Evolutionary conservation across 257 asterid genomes (phyloP).

Genomic region (Gentiana macrophylla): DNA sequence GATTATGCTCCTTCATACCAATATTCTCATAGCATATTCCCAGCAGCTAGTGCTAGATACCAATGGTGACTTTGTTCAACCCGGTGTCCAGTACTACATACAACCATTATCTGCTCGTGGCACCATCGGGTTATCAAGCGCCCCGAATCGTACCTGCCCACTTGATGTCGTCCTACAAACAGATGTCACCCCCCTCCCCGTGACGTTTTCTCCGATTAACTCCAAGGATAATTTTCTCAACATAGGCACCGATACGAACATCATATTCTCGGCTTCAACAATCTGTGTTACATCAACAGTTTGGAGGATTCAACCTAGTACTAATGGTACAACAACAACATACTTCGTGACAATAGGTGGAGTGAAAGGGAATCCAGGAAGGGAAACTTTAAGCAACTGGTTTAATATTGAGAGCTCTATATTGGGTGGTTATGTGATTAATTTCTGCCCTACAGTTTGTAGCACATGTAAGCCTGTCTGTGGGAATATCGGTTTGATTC

Average conservation of each 20-base stretch:
- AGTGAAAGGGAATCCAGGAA: conserved; percentile 8
- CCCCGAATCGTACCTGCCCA: conserved; percentile 2
- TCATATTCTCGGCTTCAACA: not conserved
- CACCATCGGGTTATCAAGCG: not conserved
- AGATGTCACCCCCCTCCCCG: not conserved
- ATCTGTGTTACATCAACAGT: conserved; percentile 2
- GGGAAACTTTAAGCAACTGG: conserved; percentile 7
- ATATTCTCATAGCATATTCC: not conserved
- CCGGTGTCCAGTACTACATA: conserved; percentile 4
- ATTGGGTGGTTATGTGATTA: conserved; percentile 4
- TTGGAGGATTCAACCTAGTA: conserved; percentile 3
- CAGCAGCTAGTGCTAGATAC: conserved; percentile 6
- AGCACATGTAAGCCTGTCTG: not conserved
- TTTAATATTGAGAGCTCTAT: conserved; percentile 6
- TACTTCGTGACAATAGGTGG: not conserved
- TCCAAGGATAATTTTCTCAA: not conserved
- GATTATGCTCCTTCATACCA: too few species aligned
- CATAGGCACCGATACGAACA: conserved; percentile 3
- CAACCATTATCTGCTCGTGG: not conserved
- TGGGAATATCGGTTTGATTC: conserved; percentile 6
- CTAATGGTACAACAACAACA: not conserved
- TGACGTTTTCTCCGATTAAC: not conserved
- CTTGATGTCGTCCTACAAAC: not conserved
- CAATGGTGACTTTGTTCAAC: conserved; percentile 5
- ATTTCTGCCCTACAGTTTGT: conserved; percentile 7